Conservation (phyloP, 495 filamentous ascomycete species). For the Acidiella bohemica region DNA sequence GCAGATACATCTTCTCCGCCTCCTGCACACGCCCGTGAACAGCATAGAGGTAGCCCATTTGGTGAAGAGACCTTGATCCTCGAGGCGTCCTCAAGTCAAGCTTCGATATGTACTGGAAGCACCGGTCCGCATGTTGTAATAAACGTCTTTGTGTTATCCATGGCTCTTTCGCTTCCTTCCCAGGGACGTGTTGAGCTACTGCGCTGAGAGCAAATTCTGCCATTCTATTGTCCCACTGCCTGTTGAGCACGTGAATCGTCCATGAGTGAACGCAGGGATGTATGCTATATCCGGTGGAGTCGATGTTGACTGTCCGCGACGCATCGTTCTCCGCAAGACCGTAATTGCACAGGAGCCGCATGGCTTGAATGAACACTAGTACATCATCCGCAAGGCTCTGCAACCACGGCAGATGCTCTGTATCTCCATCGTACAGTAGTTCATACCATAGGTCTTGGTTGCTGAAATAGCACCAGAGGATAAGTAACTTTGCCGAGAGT, state of each 20-base stretch:
- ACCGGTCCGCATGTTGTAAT: neutral
- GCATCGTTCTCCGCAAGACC: neutral
- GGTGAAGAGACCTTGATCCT: neutral
- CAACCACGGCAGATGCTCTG: neutral
- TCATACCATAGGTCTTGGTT: slow-evolving; percentile 3
- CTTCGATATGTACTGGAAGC: neutral
- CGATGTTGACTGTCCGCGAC: neutral
- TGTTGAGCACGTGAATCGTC: neutral
- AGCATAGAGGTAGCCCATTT: neutral
- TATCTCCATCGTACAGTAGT: neutral
- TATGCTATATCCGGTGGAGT: neutral
- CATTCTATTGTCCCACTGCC: neutral
- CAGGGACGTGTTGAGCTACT: neutral
- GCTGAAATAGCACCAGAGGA: slow-evolving; percentile 1
- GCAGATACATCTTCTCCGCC: slow-evolving; percentile 28
- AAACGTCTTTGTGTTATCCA: neutral
- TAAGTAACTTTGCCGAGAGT: neutral
- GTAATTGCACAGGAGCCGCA: neutral
- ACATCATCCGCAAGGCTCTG: neutral
- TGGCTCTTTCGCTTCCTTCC: neutral
- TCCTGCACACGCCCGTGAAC: slow-evolving; percentile 4
- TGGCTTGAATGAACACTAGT: neutral
- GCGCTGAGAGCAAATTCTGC: neutral
- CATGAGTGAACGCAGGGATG: neutral
- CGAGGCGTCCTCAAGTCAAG: neutral